A percentile compares a stretch with the other conserved stretches of the same genome.
Evolutionary conservation across 1,284 basidiomycete species (phyloP).

Genomic region (Leccinum subspadiceum): DNA sequence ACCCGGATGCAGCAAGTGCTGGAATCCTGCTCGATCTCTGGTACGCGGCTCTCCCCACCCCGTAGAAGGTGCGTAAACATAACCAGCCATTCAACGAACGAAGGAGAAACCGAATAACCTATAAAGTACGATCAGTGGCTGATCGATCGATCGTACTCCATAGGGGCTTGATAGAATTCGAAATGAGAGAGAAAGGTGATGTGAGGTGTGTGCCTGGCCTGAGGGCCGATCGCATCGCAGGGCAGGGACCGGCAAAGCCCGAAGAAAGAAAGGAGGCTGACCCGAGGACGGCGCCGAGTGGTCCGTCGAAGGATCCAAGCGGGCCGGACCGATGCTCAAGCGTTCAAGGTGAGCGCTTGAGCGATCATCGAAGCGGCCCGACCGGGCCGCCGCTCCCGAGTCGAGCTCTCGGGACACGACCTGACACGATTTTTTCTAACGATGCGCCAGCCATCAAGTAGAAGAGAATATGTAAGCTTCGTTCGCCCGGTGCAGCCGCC

Average conservation of each 20-base stretch:
- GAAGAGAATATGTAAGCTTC: not conserved
- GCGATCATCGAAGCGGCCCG: not conserved
- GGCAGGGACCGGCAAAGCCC: not conserved
- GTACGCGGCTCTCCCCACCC: constrained; percentile 56
- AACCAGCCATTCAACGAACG: not conserved
- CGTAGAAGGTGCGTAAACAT: constrained; percentile 43
- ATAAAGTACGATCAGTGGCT: not conserved
- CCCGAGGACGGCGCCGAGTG: too few species aligned
- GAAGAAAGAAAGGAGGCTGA: not conserved
- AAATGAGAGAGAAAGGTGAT: too few species aligned
- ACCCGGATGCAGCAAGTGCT: constrained; percentile 76
- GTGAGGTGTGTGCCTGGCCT: not conserved
- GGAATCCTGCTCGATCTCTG: constrained; percentile 62
- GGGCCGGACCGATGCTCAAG: too few species aligned
- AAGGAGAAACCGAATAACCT: too few species aligned
- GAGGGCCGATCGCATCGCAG: not conserved
- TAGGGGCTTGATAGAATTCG: too few species aligned
- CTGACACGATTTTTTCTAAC: not conserved
- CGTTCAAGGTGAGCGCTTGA: not conserved
- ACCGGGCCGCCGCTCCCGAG: not conserved
- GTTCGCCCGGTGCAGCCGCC: not conserved
- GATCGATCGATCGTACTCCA: not conserved
- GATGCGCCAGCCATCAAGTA: not conserved
- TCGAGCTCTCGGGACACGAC: too few species aligned
- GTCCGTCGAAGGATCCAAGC: too few species aligned